phyloP scores from a whole-genome alignment of 371 early-diverging fungal genomes.

The Ecytonucleospora hepatopenaei region DNA sequence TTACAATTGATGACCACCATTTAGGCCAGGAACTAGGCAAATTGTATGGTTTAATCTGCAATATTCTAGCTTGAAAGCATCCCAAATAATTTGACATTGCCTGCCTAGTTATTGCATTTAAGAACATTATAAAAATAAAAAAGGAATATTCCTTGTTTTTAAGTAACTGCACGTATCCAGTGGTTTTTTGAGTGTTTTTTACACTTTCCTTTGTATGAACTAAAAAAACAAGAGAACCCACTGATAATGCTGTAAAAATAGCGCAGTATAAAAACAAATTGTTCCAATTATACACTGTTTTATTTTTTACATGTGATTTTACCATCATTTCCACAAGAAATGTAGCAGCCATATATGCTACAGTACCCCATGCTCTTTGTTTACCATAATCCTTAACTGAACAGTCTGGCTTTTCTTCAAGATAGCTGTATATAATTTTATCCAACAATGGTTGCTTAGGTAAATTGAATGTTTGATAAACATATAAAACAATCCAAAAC shows the following conservation, averaged over 20 bases:
- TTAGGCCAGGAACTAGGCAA: conserved; percentile 32
- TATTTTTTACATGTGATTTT: background rate
- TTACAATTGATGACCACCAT: conserved; percentile 10
- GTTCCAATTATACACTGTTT: conserved; percentile 30
- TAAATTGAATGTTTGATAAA: conserved; percentile 38
- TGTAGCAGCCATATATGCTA: conserved; percentile 49
- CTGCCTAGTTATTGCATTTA: conserved; percentile 57
- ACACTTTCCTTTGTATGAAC: conserved; percentile 11
- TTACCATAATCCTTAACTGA: conserved; percentile 53
- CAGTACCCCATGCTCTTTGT: conserved; percentile 56
- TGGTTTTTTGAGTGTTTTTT: conserved; percentile 9
- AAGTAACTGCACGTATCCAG: conserved; percentile 39
- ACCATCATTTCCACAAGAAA: conserved; percentile 34
- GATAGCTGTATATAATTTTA: conserved; percentile 51
- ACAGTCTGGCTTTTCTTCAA: conserved; percentile 35
- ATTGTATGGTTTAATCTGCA: conserved; percentile 46
- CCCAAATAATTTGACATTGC: conserved; percentile 54
- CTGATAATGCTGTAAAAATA: conserved; percentile 18
- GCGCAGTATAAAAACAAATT: conserved; percentile 39
- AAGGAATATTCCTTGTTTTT: conserved; percentile 53
- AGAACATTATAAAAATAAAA: conserved; percentile 57
- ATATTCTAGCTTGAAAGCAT: conserved; percentile 43
- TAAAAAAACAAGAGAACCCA: conserved; percentile 18
- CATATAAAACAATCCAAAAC: conserved; percentile 40
- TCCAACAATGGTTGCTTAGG: conserved; percentile 48